phyloP scores from a whole-genome alignment of 2,329 filamentous ascomycete genomes.

The Cladosporium austrohemisphaericum region DNA sequence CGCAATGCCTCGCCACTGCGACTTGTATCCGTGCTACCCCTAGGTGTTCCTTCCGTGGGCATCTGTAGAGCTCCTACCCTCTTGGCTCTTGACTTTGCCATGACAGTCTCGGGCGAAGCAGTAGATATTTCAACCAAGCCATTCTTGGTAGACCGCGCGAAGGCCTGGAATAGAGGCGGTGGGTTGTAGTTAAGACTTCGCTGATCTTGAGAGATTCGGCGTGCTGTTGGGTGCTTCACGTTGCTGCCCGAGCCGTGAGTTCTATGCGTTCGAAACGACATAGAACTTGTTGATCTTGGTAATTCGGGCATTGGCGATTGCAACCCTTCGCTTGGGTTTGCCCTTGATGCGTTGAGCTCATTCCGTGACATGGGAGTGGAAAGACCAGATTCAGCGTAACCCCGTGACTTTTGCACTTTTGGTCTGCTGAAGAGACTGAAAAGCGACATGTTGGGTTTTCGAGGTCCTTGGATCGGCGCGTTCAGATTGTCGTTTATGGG shows the following conservation, averaged over 20 bases:
- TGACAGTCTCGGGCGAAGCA: constrained; percentile 59
- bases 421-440: constrained; percentile 49
- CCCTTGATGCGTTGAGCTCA: constrained; percentile 12
- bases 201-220: constrained; percentile 7
- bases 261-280: constrained; percentile 11
- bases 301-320: constrained; percentile 2
- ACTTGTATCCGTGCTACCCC: constrained; percentile 14
- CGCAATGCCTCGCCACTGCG: constrained; percentile 18
- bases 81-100: constrained; percentile 22
- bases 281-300: constrained; percentile 11
- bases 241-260: neutral
- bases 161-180: constrained; percentile 81
- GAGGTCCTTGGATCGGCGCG: constrained; percentile 7
- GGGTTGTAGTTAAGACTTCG: constrained; percentile 36
- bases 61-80: neutral
- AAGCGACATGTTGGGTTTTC: constrained; percentile 42
- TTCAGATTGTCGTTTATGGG: neutral
- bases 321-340: constrained; percentile 13
- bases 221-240: neutral
- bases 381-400: constrained; percentile 43
- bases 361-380: constrained; percentile 17
- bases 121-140: constrained; percentile 63
- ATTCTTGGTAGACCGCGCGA: constrained; percentile 76
- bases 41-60: neutral
- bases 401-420: constrained; percentile 47